phyloP scores from a whole-genome alignment of 306 rosid genomes.

The Prunus fruticosa region DNA sequence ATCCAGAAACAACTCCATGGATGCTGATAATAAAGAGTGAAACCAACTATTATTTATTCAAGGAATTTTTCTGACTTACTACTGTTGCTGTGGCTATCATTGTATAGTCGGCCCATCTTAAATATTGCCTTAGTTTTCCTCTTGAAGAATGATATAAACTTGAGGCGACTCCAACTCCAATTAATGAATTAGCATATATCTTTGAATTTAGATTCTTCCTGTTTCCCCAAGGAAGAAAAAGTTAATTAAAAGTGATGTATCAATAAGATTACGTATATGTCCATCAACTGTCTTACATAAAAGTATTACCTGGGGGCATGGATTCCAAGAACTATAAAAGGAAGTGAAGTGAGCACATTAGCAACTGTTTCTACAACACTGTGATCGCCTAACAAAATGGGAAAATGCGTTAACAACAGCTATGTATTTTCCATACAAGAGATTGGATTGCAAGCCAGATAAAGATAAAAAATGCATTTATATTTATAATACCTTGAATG shows the following conservation, averaged over 20 bases:
- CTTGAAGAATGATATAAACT: conserved; percentile 86
- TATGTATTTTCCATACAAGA: conserved; percentile 1
- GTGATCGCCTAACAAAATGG: conserved; percentile 58
- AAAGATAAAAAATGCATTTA: conserved; percentile 2
- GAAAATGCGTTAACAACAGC: neutral
- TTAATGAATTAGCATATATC: conserved; percentile 90
- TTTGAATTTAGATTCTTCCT: conserved; percentile 77
- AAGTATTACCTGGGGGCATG: conserved; percentile 72
- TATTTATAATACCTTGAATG: conserved; percentile 51
- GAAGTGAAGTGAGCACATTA: conserved; percentile 88
- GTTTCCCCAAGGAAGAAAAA: conserved; percentile 19
- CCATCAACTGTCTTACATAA: conserved; percentile 19
- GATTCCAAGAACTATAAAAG: conserved; percentile 81
- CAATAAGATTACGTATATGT: neutral
- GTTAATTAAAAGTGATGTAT: conserved; percentile 17
- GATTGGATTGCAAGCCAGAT: conserved; percentile 14
- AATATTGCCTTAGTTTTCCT: conserved; percentile 61
- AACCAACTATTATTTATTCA: conserved; percentile 5
- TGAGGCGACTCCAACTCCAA: conserved; percentile 98
- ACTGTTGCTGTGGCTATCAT: conserved; percentile 94
- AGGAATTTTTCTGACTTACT: conserved; percentile 44
- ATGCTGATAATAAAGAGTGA: conserved; percentile 1
- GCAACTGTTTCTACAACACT: conserved; percentile 66
- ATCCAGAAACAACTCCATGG: conserved; percentile 7
- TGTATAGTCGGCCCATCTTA: conserved; percentile 94